Percentiles rank a stretch among this genome's conserved stretches.
phyloP scores from a whole-genome alignment of 192 early-diverging fungal species.

The Coemansia sp. region DNA sequence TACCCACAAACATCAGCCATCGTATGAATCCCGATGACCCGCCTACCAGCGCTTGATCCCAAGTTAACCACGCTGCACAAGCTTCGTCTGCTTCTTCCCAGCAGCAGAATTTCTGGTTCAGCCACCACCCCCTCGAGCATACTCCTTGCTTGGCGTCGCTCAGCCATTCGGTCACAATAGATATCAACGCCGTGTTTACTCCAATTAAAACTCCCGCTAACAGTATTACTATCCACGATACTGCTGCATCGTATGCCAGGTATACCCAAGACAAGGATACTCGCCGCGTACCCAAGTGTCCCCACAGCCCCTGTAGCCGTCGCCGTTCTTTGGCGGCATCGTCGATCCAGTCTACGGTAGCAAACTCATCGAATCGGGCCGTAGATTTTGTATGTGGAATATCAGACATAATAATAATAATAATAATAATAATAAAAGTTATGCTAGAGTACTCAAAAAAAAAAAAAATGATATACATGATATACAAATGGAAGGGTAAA shows the following conservation, averaged over 20 bases:
- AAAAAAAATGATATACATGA: background rate
- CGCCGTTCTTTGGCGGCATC: slow-evolving; percentile 59
- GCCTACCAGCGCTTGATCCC: slow-evolving; percentile 65
- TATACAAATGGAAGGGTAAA: background rate
- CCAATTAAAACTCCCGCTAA: slow-evolving; percentile 82
- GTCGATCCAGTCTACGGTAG: slow-evolving; percentile 69
- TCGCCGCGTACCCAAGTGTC: background rate
- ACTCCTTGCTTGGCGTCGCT: slow-evolving; percentile 86
- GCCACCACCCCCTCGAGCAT: slow-evolving; percentile 82
- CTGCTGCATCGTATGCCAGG: slow-evolving; percentile 69
- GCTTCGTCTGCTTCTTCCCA: slow-evolving; percentile 60
- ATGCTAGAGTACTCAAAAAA: background rate
- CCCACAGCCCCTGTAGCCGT: slow-evolving; percentile 22
- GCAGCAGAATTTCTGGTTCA: slow-evolving; percentile 93
- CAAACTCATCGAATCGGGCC: slow-evolving; percentile 58
- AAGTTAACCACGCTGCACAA: slow-evolving; percentile 73
- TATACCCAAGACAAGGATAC: slow-evolving; percentile 5
- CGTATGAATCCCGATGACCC: slow-evolving; percentile 61
- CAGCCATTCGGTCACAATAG: slow-evolving; percentile 89
- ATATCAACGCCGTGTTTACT: slow-evolving; percentile 82
- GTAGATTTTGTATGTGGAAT: slow-evolving; percentile 26
- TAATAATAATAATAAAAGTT: background rate
- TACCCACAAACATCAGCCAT: slow-evolving; percentile 76
- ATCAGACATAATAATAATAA: background rate
- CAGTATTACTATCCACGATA: slow-evolving; percentile 85